A percentile compares a stretch with the other conserved stretches of the same genome.
phyloP scores from a whole-genome alignment of 2,329 filamentous ascomycete genomes.

The Botryotinia globosa region DNA sequence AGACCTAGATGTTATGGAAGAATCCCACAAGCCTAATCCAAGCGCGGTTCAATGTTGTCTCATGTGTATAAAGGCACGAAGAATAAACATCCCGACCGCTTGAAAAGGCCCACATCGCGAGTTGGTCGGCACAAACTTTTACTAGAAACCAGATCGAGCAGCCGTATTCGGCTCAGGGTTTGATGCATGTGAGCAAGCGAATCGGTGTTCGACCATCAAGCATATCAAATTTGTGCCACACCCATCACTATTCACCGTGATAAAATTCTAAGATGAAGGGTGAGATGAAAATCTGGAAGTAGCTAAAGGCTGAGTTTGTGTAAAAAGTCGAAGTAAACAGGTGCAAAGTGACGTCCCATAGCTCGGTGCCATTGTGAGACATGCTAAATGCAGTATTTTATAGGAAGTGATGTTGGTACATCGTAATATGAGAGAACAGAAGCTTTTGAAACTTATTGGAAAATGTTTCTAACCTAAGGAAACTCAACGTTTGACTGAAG shows the following conservation, averaged over 20 bases:
- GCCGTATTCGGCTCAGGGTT: conserved; percentile 16
- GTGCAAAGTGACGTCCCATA: background rate
- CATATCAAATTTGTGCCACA: conserved; percentile 3
- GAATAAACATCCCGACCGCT: background rate
- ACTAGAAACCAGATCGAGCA: conserved; percentile 11
- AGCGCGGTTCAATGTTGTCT: conserved; percentile 6
- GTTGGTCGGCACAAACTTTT: background rate
- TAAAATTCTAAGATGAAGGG: conserved; percentile 7
- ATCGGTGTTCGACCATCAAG: conserved; percentile 8
- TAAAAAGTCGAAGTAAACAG: conserved; percentile 10
- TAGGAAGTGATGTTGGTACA: background rate
- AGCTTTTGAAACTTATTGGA: background rate
- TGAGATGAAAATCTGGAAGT: background rate
- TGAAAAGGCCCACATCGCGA: conserved; percentile 19
- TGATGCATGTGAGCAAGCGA: conserved; percentile 4
- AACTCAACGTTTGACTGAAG: background rate
- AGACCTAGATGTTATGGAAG: background rate
- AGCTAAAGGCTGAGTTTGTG: background rate
- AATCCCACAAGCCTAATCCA: background rate
- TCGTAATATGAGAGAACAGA: background rate
- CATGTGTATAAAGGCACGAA: conserved; percentile 10
- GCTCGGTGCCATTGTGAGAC: background rate
- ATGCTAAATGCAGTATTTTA: no score
- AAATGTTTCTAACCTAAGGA: background rate
- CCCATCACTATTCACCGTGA: conserved; percentile 13